These are phyloP conservation scores for Dendrobium nobile DNA, from an alignment of 106 monocot species.

Conservation along the genomic window DNA sequence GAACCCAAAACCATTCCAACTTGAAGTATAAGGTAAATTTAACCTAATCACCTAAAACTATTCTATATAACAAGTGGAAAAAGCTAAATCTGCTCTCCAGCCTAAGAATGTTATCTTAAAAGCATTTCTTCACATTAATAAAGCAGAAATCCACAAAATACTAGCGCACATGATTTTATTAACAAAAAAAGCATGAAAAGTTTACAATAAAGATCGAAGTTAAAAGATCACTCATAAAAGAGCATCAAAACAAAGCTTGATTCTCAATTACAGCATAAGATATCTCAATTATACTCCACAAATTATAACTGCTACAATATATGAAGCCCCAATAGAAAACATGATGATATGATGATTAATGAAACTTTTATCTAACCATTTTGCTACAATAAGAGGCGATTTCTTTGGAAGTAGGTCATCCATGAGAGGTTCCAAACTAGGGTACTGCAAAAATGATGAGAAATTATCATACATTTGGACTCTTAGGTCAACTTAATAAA, in stretches of 20 bases:
- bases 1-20: not conserved
- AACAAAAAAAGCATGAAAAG: not conserved
- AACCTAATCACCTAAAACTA: not conserved
- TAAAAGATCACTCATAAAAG: not conserved
- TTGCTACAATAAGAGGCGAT: slow-evolving; percentile 77
- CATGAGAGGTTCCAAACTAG: slow-evolving; percentile 74
- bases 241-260: not conserved
- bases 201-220: not conserved
- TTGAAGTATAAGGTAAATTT: not conserved
- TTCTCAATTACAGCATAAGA: not conserved
- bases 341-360: not conserved
- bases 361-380: slow-evolving; percentile 69
- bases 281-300: not conserved
- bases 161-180: not conserved
- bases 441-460: slow-evolving; percentile 50
- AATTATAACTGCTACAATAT: not conserved
- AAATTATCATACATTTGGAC: not conserved
- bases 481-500: not conserved
- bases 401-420: slow-evolving; percentile 95
- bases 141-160: not conserved
- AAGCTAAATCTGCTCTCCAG: not conserved
- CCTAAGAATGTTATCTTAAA: not conserved
- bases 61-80: not conserved
- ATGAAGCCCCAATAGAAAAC: not conserved
- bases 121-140: not conserved